Conservation (phyloP, 1,284 basidiomycete genomes). For the Rhodotorula glutinis region DNA sequence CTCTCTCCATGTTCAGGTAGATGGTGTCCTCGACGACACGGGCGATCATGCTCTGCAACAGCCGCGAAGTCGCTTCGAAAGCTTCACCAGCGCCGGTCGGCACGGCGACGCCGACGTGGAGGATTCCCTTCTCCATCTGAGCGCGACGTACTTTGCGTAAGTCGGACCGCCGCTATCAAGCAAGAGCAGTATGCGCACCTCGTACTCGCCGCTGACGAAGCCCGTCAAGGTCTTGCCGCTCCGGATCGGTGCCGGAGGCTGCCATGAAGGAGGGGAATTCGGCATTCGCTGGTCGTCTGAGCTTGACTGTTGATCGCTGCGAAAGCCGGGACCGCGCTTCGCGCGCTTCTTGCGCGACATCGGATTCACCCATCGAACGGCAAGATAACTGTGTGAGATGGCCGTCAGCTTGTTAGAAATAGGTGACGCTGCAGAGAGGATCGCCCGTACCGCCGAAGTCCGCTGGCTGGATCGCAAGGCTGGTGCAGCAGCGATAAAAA, state of each 20-base stretch:
- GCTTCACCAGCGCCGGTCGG: slow-evolving; percentile 34
- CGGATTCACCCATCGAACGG: slow-evolving; percentile 26
- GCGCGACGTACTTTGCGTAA: too few species aligned
- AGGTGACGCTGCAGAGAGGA: too few species aligned
- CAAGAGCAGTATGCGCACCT: slow-evolving; percentile 8
- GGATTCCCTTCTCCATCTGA: slow-evolving; percentile 19
- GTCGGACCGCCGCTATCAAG: neutral
- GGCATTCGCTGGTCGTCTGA: slow-evolving; percentile 1
- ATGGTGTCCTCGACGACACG: slow-evolving; percentile 20
- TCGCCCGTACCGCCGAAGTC: too few species aligned
- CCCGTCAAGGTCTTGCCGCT: slow-evolving; percentile 23
- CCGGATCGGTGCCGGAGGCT: neutral
- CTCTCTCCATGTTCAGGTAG: slow-evolving; percentile 9
- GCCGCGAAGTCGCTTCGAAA: slow-evolving; percentile 29
- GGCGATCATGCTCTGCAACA: slow-evolving; percentile 27
- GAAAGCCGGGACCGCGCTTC: neutral
- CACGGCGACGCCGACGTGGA: slow-evolving; percentile 20
- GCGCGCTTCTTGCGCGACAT: slow-evolving; percentile 24
- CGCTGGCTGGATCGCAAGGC: too few species aligned
- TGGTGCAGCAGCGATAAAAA: too few species aligned
- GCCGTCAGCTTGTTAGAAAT: too few species aligned
- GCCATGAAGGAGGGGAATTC: neutral
- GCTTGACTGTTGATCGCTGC: neutral
- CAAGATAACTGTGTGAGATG: slow-evolving; percentile 12
- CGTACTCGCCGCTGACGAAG: slow-evolving; percentile 32